These are phyloP conservation scores for Scedosporium dehoogii DNA, from an alignment of 2,329 filamentous ascomycete species.

Conservation along the genomic window DNA sequence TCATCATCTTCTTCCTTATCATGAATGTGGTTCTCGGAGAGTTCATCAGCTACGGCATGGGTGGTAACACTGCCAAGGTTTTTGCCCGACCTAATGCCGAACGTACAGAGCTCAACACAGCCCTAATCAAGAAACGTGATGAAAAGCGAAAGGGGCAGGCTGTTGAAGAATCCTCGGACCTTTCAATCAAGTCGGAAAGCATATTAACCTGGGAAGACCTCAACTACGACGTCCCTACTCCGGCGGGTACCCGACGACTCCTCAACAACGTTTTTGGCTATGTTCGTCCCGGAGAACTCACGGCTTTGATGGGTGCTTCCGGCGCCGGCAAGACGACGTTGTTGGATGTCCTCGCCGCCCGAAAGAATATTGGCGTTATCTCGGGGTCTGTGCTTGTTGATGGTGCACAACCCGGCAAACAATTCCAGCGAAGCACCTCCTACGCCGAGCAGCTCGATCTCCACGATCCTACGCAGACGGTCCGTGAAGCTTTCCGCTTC, in stretches of 20 bases:
- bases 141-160: conserved; percentile 37
- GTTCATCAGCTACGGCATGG: conserved; percentile 65
- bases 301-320: conserved; percentile 72
- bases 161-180: conserved; percentile 35
- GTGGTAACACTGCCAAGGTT: conserved; percentile 70
- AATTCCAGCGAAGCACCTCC: conserved; percentile 52
- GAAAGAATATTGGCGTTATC: conserved; percentile 54
- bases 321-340: conserved; percentile 85
- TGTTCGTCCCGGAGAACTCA: conserved; percentile 67
- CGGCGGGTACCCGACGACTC: conserved; percentile 44
- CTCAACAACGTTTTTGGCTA: conserved; percentile 53
- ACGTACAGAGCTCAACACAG: conserved; percentile 53
- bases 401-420: conserved; percentile 42
- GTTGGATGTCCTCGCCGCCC: conserved; percentile 59
- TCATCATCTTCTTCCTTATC: conserved; percentile 66
- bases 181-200: conserved; percentile 49
- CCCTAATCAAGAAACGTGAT: conserved; percentile 49
- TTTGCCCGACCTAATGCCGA: conserved; percentile 64
- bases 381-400: conserved; percentile 48
- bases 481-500: conserved; percentile 54
- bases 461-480: conserved; percentile 52
- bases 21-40: conserved; percentile 74
- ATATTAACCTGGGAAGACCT: conserved; percentile 83
- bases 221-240: conserved; percentile 61
- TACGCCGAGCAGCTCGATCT: conserved; percentile 55